These are phyloP conservation scores for Acanthamoeba quina DNA, from an alignment of 208 protist species.

Conservation along the genomic window DNA sequence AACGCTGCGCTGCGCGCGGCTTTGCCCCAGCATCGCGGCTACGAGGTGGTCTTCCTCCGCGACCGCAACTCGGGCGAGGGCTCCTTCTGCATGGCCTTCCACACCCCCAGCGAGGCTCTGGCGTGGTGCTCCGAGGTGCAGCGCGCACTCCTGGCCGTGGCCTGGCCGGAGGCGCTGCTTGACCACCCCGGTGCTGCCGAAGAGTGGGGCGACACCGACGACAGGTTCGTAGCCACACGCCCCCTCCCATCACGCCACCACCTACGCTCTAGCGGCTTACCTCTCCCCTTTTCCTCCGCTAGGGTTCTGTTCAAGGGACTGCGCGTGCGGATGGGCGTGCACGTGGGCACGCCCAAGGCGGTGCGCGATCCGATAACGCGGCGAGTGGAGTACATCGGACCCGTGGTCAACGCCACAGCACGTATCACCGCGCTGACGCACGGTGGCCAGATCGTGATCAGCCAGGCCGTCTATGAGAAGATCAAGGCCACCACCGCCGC, in stretches of 20 bases:
- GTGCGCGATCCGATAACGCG: slow-evolving; percentile 30
- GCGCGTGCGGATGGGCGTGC: slow-evolving; percentile 1
- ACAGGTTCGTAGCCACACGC: not conserved
- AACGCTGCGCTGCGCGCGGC: not conserved
- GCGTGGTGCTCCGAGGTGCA: slow-evolving; percentile 35
- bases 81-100: slow-evolving; percentile 71
- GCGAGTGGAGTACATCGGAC: slow-evolving; percentile 29
- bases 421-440: not conserved
- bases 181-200: slow-evolving; percentile 22
- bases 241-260: too few species aligned
- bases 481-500: not conserved
- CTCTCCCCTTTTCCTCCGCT: not conserved
- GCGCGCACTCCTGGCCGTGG: not conserved
- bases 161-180: slow-evolving; percentile 4
- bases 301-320: not conserved
- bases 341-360: not conserved
- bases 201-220: slow-evolving; percentile 42
- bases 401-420: not conserved
- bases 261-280: too few species aligned
- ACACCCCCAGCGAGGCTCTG: not conserved
- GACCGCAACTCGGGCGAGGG: slow-evolving; percentile 39
- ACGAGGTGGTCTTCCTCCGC: slow-evolving; percentile 17
- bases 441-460: slow-evolving; percentile 13
- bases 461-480: not conserved
- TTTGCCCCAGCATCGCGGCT: not conserved